Evolutionary conservation across 805 yeast genomes (phyloP).

Genomic region (Candida coleopterorum): DNA sequence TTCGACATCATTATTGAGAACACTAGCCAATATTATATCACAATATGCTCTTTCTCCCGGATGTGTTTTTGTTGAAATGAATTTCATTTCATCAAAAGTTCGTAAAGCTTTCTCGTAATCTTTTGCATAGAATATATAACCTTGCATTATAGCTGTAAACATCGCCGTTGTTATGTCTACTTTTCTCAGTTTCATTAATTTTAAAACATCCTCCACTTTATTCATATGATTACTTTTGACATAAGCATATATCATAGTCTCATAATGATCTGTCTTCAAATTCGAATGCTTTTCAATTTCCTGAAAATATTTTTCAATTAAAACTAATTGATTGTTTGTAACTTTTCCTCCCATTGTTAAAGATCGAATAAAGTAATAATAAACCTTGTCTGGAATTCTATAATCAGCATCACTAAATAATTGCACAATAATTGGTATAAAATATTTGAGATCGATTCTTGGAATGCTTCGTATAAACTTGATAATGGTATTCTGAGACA

Average conservation of each 20-base stretch:
- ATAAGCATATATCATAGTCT: constrained; percentile 41
- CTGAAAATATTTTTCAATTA: constrained; percentile 29
- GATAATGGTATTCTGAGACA: constrained; percentile 29
- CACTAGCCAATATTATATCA: constrained; percentile 63
- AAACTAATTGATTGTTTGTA: constrained; percentile 15
- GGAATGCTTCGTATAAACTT: constrained; percentile 41
- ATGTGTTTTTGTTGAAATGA: constrained; percentile 55
- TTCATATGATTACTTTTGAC: constrained; percentile 36
- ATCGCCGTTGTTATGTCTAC: constrained; percentile 41
- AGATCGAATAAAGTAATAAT: constrained; percentile 34
- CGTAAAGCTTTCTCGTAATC: constrained; percentile 60
- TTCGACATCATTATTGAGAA: constrained; percentile 59
- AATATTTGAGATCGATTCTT: constrained; percentile 21
- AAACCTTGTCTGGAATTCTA: constrained; percentile 24
- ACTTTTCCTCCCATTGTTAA: constrained; percentile 21
- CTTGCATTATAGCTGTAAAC: constrained; percentile 55
- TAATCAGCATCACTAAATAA: constrained; percentile 33
- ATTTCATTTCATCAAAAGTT: constrained; percentile 82
- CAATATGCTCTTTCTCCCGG: constrained; percentile 71
- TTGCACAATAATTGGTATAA: constrained; percentile 33
- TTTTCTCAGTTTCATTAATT: constrained; percentile 32
- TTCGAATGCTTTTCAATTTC: constrained; percentile 15
- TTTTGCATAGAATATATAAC: constrained; percentile 49
- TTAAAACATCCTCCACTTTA: constrained; percentile 33
- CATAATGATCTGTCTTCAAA: constrained; percentile 38